Evolutionary conservation across 2,329 filamentous ascomycete species (phyloP).

Genomic region (Capronia americana): DNA sequence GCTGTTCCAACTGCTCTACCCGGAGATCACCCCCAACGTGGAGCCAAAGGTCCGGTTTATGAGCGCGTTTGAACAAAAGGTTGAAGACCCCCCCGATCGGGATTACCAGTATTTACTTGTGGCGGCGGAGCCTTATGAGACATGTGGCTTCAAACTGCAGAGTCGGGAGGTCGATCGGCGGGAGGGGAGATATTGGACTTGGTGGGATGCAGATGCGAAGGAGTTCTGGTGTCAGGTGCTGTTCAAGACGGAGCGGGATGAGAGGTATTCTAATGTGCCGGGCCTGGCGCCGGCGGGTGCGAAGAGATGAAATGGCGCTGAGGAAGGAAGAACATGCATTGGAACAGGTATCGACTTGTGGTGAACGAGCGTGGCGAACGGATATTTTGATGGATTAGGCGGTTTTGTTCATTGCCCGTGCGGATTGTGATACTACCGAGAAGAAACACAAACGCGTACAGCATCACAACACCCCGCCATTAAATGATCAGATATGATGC

Average conservation of each 20-base stretch:
- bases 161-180: slow-evolving; percentile 88
- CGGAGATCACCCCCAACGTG: slow-evolving; percentile 79
- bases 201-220: slow-evolving; percentile 94
- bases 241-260: slow-evolving; percentile 98
- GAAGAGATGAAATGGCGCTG: slow-evolving; percentile 19
- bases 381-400: background rate
- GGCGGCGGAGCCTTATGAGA: slow-evolving; percentile 97
- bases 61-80: slow-evolving; percentile 94
- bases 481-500: background rate
- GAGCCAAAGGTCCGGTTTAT: slow-evolving; percentile 91
- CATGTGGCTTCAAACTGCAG: slow-evolving; percentile 94
- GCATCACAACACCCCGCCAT: background rate
- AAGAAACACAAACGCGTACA: background rate
- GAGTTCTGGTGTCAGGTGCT: slow-evolving; percentile 98
- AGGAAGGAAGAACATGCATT: background rate
- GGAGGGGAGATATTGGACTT: slow-evolving; percentile 87
- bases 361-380: background rate
- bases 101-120: slow-evolving; percentile 93
- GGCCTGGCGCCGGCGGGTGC: slow-evolving; percentile 60
- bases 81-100: slow-evolving; percentile 90
- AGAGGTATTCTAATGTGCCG: slow-evolving; percentile 75
- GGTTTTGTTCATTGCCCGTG: background rate
- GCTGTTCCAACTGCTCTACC: slow-evolving; percentile 95
- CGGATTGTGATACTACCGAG: background rate
- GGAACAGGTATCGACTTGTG: background rate